Evolutionary conservation across 768 basidiomycete genomes (phyloP), one percentile per base, ranked within the genome.

Genomic region (Boletus reticulatus): DNA sequence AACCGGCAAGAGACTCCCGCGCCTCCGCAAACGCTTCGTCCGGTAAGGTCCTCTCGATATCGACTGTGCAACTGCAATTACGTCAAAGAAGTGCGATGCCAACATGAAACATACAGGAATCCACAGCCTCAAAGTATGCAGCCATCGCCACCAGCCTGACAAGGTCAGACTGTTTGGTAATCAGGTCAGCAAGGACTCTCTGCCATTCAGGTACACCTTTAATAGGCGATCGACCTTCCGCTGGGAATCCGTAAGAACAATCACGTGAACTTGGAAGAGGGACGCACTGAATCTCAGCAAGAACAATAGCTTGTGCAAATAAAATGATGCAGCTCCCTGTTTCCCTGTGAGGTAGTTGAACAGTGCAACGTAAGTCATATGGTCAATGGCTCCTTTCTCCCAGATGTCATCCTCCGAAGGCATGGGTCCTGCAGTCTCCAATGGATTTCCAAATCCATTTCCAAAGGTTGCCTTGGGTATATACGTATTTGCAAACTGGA

Each of bases 391-490:
- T 36, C 47, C 53, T 37, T 48, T 34, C 47, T 54, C 53, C 53
- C 53, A 54, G 12, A 54, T 48, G n/a, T 48, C 47, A 9, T 54
- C 47, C 17, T 48, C 53, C 22, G 46, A 48, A 42, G 32, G 53
- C 24, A 54, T 48, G 14, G 53, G 53, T 12, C 53, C 53, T 13
- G 53, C 53, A 4, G 53, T 54, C 34, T 54, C 53, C 2, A 54
- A 24, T 4, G 53, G 53, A 22, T 54, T 54, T 27, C 53, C 53
- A 20, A 48, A 54, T n/a, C 53, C 53, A 29, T 54, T 54, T 14
- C 53, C 53, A 37, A 54, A 54, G 8, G 53, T 54, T 29, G 53
- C 53, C 42, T 54, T 54, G n/a, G 53, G 53, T 48, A 54, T 48
- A 37, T 54, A 54, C 10, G 41, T 54, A 16, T 48, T 54, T 29